Percentiles rank a stretch among this genome's conserved stretches.
phyloP scores from a whole-genome alignment of 106 monocot genomes.

The Chionographis japonica region DNA sequence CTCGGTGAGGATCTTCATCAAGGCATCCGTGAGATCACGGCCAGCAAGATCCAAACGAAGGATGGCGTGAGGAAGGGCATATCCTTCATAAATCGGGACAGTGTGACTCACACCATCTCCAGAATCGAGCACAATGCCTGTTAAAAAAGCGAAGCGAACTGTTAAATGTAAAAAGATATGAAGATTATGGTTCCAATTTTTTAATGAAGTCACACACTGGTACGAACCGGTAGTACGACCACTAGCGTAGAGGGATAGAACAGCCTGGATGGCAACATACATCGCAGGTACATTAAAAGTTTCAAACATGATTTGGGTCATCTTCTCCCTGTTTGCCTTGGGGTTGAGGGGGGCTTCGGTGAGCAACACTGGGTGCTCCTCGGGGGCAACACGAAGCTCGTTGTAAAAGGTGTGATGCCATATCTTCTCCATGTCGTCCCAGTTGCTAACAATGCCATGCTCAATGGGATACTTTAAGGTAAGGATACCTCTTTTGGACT shows the following conservation, averaged over 20 bases:
- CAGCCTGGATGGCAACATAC: constrained; percentile 32
- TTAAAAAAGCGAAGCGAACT: neutral
- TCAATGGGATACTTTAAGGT: constrained; percentile 26
- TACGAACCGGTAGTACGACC: constrained; percentile 26
- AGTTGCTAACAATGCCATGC: constrained; percentile 29
- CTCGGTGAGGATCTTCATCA: constrained; percentile 27
- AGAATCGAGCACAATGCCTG: constrained; percentile 31
- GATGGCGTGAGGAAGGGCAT: constrained; percentile 26
- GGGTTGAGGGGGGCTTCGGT: constrained; percentile 34
- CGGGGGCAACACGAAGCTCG: constrained; percentile 32
- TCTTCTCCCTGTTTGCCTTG: constrained; percentile 34
- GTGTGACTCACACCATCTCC: constrained; percentile 38
- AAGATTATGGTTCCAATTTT: no score
- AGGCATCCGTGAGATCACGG: constrained; percentile 24
- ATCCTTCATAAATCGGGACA: constrained; percentile 28
- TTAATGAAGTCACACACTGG: neutral
- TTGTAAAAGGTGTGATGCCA: constrained; percentile 33
- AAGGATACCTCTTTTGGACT: constrained; percentile 31
- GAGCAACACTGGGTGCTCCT: constrained; percentile 27
- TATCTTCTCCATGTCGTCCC: constrained; percentile 38
- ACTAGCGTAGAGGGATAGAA: constrained; percentile 29
- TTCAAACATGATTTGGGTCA: constrained; percentile 34
- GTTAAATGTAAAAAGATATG: no score
- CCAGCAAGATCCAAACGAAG: constrained; percentile 28
- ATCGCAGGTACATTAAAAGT: constrained; percentile 31